Evolutionary conservation across 768 basidiomycete species (phyloP).

Genomic region (Phlegmacium glaucopus): DNA sequence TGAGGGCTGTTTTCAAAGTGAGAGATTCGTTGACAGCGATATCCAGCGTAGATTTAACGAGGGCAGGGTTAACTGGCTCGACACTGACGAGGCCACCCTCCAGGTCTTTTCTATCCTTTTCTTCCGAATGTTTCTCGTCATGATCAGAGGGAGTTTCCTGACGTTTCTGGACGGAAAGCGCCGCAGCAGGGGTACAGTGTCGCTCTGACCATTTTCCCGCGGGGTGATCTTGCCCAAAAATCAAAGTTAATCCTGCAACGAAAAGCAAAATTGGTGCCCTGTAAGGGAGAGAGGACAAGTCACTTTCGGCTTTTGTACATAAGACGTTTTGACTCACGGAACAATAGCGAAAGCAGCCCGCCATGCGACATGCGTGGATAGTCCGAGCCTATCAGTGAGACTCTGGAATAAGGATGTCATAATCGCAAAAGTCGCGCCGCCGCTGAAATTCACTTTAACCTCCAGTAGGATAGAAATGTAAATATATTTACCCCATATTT

Average conservation of each 20-base stretch:
- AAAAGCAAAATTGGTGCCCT: slow-evolving; percentile 45
- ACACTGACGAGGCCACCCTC: slow-evolving; percentile 19
- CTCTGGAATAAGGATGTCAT: slow-evolving; percentile 51
- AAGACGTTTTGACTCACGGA: slow-evolving; percentile 26
- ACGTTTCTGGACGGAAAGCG: slow-evolving; percentile 12
- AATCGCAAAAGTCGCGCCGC: slow-evolving; percentile 52
- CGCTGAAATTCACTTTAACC: slow-evolving; percentile 14
- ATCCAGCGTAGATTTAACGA: slow-evolving; percentile 33
- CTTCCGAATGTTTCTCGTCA: slow-evolving; percentile 19
- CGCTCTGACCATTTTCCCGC: slow-evolving; percentile 50
- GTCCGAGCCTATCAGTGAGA: slow-evolving; percentile 28
- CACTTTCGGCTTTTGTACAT: background rate
- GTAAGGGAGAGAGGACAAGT: background rate
- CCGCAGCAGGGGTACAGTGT: slow-evolving; percentile 33
- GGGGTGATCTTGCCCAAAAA: slow-evolving; percentile 53
- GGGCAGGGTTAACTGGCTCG: slow-evolving; percentile 8
- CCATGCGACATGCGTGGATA: slow-evolving; percentile 46
- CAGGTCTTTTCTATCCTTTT: slow-evolving; percentile 23
- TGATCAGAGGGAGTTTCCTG: slow-evolving; percentile 14
- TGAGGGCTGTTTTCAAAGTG: slow-evolving; percentile 26
- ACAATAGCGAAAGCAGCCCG: slow-evolving; percentile 52
- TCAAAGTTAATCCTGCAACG: slow-evolving; percentile 35
- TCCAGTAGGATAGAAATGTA: background rate
- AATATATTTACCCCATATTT: slow-evolving; percentile 30
- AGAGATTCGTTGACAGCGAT: slow-evolving; percentile 43